Evolutionary conservation across 2,329 filamentous ascomycete genomes (phyloP).

Genomic region (Beauveria pseudobassiana): DNA sequence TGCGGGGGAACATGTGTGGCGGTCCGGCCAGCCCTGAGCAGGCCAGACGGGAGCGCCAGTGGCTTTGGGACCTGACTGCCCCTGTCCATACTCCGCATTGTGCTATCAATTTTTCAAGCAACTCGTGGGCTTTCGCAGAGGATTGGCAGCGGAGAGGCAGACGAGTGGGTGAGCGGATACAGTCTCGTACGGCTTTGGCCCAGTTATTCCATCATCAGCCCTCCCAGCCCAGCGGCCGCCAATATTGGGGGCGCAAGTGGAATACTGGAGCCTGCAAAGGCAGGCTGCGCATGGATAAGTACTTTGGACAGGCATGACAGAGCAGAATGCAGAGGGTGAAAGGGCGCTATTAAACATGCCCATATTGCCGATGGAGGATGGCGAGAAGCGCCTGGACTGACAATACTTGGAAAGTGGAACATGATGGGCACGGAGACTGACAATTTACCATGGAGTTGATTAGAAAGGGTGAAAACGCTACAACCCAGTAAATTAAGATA

Average conservation of each 20-base stretch:
- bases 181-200: conserved; percentile 3
- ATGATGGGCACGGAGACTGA: background rate
- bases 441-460: background rate
- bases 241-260: background rate
- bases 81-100: background rate
- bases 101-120: background rate
- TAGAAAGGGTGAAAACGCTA: background rate
- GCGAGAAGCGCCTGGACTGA: too few species aligned
- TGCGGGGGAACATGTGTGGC: background rate
- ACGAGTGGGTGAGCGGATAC: background rate
- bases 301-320: too few species aligned
- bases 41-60: background rate
- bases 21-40: background rate
- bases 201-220: background rate
- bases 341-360: too few species aligned
- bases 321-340: too few species aligned
- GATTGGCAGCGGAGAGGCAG: background rate
- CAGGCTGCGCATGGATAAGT: background rate
- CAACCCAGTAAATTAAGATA: background rate
- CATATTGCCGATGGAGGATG: too few species aligned
- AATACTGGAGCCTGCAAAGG: background rate
- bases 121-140: background rate
- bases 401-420: background rate
- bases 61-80: background rate
- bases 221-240: background rate